Conservation (phyloP, 176 grass and related monocot species). For the Metroxylon sagu region DNA sequence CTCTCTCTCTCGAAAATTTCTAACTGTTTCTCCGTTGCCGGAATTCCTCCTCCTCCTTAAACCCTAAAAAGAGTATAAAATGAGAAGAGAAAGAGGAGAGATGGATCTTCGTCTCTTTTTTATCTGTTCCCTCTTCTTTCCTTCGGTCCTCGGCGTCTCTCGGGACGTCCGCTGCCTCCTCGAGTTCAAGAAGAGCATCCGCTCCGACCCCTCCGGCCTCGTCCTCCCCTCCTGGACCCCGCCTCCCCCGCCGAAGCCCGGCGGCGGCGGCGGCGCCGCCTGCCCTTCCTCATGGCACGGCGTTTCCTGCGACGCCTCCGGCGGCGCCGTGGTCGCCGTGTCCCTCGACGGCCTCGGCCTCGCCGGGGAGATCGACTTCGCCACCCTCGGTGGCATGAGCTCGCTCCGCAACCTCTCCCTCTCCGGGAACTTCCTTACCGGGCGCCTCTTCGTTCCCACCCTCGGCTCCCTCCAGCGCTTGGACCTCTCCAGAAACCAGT, state of each 20-base stretch:
- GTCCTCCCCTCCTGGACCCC: slow-evolving; percentile 49
- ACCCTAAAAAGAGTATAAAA: neutral
- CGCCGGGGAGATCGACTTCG: slow-evolving; percentile 70
- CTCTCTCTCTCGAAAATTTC: no score
- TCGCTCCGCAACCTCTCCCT: slow-evolving; percentile 65
- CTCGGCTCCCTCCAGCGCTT: slow-evolving; percentile 61
- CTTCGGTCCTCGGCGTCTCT: slow-evolving; percentile 10
- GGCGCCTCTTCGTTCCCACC: slow-evolving; percentile 70
- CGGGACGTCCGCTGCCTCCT: slow-evolving; percentile 62
- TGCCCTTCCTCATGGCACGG: slow-evolving; percentile 55
- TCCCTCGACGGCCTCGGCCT: slow-evolving; percentile 55
- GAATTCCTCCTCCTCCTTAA: no score
- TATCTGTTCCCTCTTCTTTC: slow-evolving; percentile 15
- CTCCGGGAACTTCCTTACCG: slow-evolving; percentile 83
- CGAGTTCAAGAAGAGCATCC: slow-evolving; percentile 92
- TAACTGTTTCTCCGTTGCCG: no score
- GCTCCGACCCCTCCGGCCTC: slow-evolving; percentile 18
- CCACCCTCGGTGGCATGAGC: slow-evolving; percentile 45
- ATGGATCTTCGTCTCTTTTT: slow-evolving; percentile 5
- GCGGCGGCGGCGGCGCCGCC: neutral
- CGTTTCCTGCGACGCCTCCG: slow-evolving; percentile 56
- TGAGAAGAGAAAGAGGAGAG: neutral
- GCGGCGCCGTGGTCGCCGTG: slow-evolving; percentile 36
- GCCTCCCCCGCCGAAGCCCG: slow-evolving; percentile 13
- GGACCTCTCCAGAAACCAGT: slow-evolving; percentile 78